A percentile compares a stretch with the other conserved stretches of the same genome.
Conservation (phyloP, 805 yeast species). For the Pichia heedii region DNA sequence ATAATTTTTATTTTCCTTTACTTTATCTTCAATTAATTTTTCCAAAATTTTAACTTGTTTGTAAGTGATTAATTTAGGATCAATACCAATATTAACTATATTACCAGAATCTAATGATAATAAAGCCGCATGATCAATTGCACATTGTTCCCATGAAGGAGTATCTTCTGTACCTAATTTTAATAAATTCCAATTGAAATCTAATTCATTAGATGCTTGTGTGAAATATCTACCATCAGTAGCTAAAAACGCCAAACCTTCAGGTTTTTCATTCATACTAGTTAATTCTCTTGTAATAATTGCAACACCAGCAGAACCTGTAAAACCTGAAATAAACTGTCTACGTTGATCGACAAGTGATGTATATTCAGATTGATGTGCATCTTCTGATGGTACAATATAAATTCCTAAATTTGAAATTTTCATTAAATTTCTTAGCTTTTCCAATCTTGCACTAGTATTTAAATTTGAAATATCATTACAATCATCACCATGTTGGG, state of each 20-base stretch:
- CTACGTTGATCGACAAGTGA: conserved; percentile 45
- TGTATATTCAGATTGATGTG: conserved; percentile 57
- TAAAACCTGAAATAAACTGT: conserved; percentile 49
- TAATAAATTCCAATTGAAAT: conserved; percentile 49
- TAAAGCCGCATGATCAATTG: conserved; percentile 41
- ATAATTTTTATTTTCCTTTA: conserved; percentile 20
- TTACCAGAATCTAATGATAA: conserved; percentile 38
- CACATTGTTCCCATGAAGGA: conserved; percentile 53
- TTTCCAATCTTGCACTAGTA: conserved; percentile 50
- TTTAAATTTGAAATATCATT: conserved; percentile 31
- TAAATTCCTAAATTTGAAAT: conserved; percentile 56
- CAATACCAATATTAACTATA: conserved; percentile 32
- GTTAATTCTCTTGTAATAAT: conserved; percentile 45
- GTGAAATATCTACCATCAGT: conserved; percentile 56
- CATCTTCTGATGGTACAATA: conserved; percentile 50
- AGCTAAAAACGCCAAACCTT: conserved; percentile 45
- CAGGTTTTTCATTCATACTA: conserved; percentile 43
- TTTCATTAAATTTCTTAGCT: conserved; percentile 57
- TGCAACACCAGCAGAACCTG: conserved; percentile 56
- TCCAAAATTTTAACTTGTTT: conserved; percentile 27
- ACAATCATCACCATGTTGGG: conserved; percentile 16
- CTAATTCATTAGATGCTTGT: conserved; percentile 50
- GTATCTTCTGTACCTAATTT: conserved; percentile 42
- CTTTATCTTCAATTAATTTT: conserved; percentile 24
- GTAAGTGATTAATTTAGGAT: conserved; percentile 40